Conservation (phyloP, 2,329 filamentous ascomycete genomes). For the Lithohypha guttulata region DNA sequence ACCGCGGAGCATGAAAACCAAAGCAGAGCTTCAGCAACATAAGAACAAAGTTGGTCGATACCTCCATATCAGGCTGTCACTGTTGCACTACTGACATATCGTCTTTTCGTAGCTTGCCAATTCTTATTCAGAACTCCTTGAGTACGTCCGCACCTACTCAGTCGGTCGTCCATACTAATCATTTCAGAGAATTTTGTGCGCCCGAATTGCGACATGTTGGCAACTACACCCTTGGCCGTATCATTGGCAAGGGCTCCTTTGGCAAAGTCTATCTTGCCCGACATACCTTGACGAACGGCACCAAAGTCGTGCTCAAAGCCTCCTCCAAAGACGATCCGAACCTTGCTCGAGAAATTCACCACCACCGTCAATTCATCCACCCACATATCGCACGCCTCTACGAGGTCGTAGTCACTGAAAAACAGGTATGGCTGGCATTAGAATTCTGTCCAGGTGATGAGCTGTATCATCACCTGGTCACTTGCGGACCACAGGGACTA, state of each 20-base stretch:
- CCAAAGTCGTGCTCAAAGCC: constrained; percentile 96
- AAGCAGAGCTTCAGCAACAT: constrained; percentile 48
- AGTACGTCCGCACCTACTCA: constrained; percentile 48
- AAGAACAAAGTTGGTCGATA: constrained; percentile 43
- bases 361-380: constrained; percentile 94
- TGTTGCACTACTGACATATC: constrained; percentile 15
- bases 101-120: constrained; percentile 62
- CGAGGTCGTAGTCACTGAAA: constrained; percentile 95
- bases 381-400: constrained; percentile 94
- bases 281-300: constrained; percentile 97
- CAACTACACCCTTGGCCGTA: constrained; percentile 80
- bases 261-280: constrained; percentile 94
- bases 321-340: constrained; percentile 94
- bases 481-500: constrained; percentile 60
- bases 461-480: constrained; percentile 88
- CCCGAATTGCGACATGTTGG: constrained; percentile 85
- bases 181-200: constrained; percentile 75
- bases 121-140: constrained; percentile 91
- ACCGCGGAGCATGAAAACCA: constrained; percentile 32
- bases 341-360: constrained; percentile 92
- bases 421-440: constrained; percentile 86
- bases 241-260: constrained; percentile 97
- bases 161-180: constrained; percentile 12
- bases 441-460: constrained; percentile 97
- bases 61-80: background rate